phyloP scores from a whole-genome alignment of 495 filamentous ascomycete genomes.

The Aspergillus nidulans region DNA sequence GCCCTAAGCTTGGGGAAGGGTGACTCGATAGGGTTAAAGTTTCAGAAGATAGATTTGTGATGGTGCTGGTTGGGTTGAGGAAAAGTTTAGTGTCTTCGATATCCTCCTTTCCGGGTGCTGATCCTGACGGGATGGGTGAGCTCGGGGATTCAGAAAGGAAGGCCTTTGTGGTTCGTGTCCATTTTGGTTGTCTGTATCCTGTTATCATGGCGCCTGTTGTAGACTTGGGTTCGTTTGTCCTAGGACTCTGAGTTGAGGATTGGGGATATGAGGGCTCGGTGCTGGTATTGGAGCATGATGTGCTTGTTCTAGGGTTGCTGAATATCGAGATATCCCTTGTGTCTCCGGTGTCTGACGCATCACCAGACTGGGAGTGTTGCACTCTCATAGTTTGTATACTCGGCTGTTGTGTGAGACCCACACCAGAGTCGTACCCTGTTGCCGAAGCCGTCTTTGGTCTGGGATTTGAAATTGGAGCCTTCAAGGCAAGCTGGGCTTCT shows the following conservation, averaged over 20 bases:
- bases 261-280: not conserved
- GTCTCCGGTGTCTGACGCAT: slow-evolving; percentile 4
- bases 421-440: slow-evolving; percentile 17
- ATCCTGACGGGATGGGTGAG: not conserved
- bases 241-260: not conserved
- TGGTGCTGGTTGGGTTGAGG: slow-evolving; percentile 13
- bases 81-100: slow-evolving; percentile 17
- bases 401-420: slow-evolving; percentile 18
- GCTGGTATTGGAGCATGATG: slow-evolving; percentile 8
- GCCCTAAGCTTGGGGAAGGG: slow-evolving; percentile 11
- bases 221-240: slow-evolving; percentile 3
- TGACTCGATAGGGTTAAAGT: not conserved
- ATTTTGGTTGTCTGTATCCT: slow-evolving; percentile 5
- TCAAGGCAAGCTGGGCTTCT: slow-evolving; percentile 12
- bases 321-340: not conserved
- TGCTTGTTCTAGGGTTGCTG: slow-evolving; percentile 13
- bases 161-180: slow-evolving; percentile 11
- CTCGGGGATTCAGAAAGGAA: slow-evolving; percentile 8
- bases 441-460: slow-evolving; percentile 2
- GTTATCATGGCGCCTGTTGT: not conserved
- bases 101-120: not conserved
- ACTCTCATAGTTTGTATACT: slow-evolving; percentile 19
- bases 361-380: slow-evolving; percentile 10
- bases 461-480: slow-evolving; percentile 5
- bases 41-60: not conserved